phyloP scores from a whole-genome alignment of 129 eudicot genomes.

The Flaveria bidentis region DNA sequence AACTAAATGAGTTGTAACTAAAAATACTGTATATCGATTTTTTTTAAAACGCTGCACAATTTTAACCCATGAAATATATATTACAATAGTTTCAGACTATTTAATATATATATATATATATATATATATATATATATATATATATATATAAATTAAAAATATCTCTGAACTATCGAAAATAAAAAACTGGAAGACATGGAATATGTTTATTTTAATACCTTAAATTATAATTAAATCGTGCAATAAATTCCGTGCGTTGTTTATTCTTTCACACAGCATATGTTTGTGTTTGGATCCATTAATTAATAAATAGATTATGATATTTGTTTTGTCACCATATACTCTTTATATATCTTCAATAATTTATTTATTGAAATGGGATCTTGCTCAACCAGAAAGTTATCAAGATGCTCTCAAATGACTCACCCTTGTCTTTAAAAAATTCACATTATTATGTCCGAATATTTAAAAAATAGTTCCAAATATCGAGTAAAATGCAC shows the following conservation, averaged over 20 bases:
- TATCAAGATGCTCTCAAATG: constrained; percentile 51
- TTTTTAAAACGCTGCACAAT: too few species aligned
- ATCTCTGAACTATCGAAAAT: not conserved
- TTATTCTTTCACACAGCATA: constrained; percentile 11
- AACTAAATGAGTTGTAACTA: too few species aligned
- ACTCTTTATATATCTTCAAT: constrained; percentile 42
- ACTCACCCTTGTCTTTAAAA: constrained; percentile 17
- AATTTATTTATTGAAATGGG: constrained; percentile 37
- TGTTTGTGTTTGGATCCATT: constrained; percentile 24
- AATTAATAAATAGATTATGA: constrained; percentile 14
- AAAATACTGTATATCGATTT: too few species aligned
- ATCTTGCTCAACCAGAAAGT: constrained; percentile 47
- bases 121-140: too few species aligned
- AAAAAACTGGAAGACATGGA: not conserved
- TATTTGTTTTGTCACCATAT: constrained; percentile 48
- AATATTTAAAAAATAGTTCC: not conserved
- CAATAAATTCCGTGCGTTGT: constrained; percentile 26
- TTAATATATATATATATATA: too few species aligned
- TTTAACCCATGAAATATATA: too few species aligned
- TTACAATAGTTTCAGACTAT: too few species aligned
- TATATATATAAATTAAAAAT: too few species aligned
- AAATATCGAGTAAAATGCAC: not conserved
- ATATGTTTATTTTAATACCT: constrained; percentile 13
- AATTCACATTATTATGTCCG: not conserved
- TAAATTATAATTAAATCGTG: not conserved